A percentile compares a stretch with the other conserved stretches of the same genome.
phyloP scores from a whole-genome alignment of 1,284 basidiomycete species.

The Ganoderma sp. region DNA sequence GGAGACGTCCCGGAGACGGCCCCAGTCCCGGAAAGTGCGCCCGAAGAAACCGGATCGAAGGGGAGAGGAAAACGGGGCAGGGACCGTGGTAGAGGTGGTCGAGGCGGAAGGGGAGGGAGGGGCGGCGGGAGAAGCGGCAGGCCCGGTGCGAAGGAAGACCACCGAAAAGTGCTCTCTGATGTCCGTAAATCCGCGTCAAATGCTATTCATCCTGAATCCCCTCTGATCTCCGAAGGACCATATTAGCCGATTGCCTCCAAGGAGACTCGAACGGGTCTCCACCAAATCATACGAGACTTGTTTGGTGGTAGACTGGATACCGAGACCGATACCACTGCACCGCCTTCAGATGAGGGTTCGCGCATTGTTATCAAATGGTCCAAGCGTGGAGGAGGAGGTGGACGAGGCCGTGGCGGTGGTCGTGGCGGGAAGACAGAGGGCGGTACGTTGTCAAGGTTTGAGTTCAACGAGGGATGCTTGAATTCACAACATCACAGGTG shows the following conservation, averaged over 20 bases:
- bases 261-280: slow-evolving; percentile 80
- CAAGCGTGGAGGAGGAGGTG: slow-evolving; percentile 50
- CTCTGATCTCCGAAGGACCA: slow-evolving; percentile 29
- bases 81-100: slow-evolving; percentile 50
- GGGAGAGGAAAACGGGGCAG: slow-evolving; percentile 48
- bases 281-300: slow-evolving; percentile 80
- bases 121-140: slow-evolving; percentile 48
- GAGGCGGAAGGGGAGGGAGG: slow-evolving; percentile 54
- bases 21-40: slow-evolving; percentile 31
- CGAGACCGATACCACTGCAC: slow-evolving; percentile 66
- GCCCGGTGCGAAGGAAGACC: slow-evolving; percentile 59
- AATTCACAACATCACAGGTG: slow-evolving; percentile 20
- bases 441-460: slow-evolving; percentile 36
- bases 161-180: slow-evolving; percentile 79
- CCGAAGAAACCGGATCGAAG: slow-evolving; percentile 40
- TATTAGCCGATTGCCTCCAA: slow-evolving; percentile 83
- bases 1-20: slow-evolving; percentile 34
- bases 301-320: slow-evolving; percentile 87
- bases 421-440: slow-evolving; percentile 50
- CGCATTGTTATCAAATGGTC: slow-evolving; percentile 80
- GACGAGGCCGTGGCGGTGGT: slow-evolving; percentile 48
- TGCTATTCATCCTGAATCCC: slow-evolving; percentile 25
- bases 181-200: slow-evolving; percentile 52
- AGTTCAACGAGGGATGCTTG: neutral
- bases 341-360: slow-evolving; percentile 65